phyloP scores from a whole-genome alignment of 2,329 filamentous ascomycete species.

The Zymoseptoria ardabiliae region DNA sequence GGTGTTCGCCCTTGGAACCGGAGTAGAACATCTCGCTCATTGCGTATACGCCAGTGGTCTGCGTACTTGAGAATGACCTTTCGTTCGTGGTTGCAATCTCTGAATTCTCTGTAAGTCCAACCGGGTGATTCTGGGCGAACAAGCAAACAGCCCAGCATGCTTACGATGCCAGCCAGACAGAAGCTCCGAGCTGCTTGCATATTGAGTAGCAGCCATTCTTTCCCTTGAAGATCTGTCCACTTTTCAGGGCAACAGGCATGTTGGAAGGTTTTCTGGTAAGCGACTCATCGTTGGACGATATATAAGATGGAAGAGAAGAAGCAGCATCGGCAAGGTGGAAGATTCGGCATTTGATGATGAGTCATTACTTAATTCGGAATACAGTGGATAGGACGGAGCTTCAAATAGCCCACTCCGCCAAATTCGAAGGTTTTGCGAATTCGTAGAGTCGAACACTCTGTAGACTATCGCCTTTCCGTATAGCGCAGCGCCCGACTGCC shows the following conservation, averaged over 20 bases:
- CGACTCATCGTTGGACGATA: too few species aligned
- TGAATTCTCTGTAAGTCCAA: neutral
- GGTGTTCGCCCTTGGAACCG: slow-evolving; percentile 3
- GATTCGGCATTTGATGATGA: too few species aligned
- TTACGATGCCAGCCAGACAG: slow-evolving; percentile 6
- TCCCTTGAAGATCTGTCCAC: slow-evolving; percentile 6
- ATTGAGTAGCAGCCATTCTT: slow-evolving; percentile 1
- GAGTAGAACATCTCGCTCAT: slow-evolving; percentile 3
- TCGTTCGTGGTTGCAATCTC: neutral
- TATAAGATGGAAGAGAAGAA: too few species aligned
- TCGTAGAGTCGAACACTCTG: too few species aligned
- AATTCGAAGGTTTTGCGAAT: too few species aligned
- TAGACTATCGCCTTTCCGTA: too few species aligned
- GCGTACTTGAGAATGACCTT: slow-evolving; percentile 7
- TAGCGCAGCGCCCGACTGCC: too few species aligned
- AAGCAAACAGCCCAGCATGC: neutral
- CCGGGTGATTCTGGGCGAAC: neutral
- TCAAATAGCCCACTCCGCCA: too few species aligned
- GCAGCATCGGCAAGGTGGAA: too few species aligned
- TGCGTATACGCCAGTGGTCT: neutral
- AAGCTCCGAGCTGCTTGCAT: neutral
- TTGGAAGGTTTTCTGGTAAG: too few species aligned
- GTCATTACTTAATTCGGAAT: too few species aligned
- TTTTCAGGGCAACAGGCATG: neutral
- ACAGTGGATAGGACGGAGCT: too few species aligned